A percentile compares a stretch with the other conserved stretches of the same genome.
These are phyloP conservation scores for Aspergillus quadricinctus DNA, from an alignment of 2,329 filamentous ascomycete genomes.

Conservation along the genomic window DNA sequence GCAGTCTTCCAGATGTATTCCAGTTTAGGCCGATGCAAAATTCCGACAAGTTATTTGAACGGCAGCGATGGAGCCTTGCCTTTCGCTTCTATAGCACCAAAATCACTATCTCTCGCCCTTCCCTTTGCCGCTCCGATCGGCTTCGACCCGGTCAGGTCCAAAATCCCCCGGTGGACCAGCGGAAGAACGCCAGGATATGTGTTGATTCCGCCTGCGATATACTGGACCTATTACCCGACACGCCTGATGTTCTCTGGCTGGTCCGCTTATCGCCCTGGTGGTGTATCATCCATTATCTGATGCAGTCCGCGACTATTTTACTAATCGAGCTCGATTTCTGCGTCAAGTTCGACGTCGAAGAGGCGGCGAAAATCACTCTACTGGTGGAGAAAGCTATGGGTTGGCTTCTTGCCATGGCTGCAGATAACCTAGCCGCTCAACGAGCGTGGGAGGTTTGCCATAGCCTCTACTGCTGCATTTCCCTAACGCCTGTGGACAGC, in stretches of 20 bases:
- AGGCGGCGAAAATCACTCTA: not conserved
- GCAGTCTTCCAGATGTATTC: not conserved
- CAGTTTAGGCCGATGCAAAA: not conserved
- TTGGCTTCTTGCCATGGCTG: not conserved
- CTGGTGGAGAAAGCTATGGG: not conserved
- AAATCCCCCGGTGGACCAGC: not conserved
- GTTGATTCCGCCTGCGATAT: not conserved
- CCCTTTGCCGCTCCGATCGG: not conserved
- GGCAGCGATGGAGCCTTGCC: not conserved
- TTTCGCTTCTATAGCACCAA: constrained; percentile 2
- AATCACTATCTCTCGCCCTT: not conserved
- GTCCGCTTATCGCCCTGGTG: not conserved
- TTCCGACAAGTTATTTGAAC: not conserved
- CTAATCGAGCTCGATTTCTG: not conserved
- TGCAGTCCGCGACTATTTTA: not conserved
- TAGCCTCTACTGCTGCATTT: not conserved
- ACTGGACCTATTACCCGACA: not conserved
- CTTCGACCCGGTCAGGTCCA: not conserved
- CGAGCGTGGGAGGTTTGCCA: not conserved
- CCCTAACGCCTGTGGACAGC: not conserved
- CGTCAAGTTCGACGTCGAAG: not conserved
- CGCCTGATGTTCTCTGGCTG: not conserved
- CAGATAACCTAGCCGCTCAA: not conserved
- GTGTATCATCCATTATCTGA: not conserved
- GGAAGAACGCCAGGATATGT: not conserved